These are phyloP conservation scores for Solanum etuberosum DNA, from an alignment of 257 asterid genomes.

Conservation along the genomic window DNA sequence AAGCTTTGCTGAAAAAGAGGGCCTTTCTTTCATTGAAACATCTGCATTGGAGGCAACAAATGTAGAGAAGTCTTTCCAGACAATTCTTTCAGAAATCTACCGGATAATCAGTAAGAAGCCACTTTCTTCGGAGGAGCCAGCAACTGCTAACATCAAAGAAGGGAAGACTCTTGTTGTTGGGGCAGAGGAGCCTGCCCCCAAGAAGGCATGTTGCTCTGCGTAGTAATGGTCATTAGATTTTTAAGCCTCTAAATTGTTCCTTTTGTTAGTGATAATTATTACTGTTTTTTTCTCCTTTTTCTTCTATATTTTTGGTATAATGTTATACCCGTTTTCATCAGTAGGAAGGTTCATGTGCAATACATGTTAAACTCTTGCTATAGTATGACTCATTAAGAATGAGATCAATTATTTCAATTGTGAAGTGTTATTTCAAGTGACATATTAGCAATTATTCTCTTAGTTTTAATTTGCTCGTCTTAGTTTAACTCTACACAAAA, in stretches of 20 bases:
- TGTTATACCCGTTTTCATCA: not conserved
- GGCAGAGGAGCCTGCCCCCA: constrained; percentile 42
- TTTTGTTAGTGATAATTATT: not conserved
- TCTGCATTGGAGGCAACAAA: constrained; percentile 86
- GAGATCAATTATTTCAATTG: not conserved
- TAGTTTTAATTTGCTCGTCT: not conserved
- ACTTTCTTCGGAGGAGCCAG: constrained; percentile 58
- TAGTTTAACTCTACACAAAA: not conserved
- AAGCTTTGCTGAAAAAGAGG: constrained; percentile 77
- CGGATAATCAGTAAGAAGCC: constrained; percentile 78
- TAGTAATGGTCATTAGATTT: constrained; percentile 11
- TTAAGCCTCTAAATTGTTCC: not conserved
- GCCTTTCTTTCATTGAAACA: constrained; percentile 79
- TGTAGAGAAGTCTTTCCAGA: constrained; percentile 80
- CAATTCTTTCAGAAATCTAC: constrained; percentile 78
- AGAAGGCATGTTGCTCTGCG: constrained; percentile 74
- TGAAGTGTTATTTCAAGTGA: not conserved
- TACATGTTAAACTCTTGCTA: not conserved
- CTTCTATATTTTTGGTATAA: not conserved
- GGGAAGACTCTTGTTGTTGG: constrained; percentile 74
- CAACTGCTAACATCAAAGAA: constrained; percentile 49
- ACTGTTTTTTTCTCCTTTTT: not conserved
- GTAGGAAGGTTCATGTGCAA: not conserved
- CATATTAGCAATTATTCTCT: not conserved
- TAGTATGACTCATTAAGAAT: not conserved